phyloP scores from a whole-genome alignment of 1,284 basidiomycete species.

The Mycosarcoma mackinlayi region DNA sequence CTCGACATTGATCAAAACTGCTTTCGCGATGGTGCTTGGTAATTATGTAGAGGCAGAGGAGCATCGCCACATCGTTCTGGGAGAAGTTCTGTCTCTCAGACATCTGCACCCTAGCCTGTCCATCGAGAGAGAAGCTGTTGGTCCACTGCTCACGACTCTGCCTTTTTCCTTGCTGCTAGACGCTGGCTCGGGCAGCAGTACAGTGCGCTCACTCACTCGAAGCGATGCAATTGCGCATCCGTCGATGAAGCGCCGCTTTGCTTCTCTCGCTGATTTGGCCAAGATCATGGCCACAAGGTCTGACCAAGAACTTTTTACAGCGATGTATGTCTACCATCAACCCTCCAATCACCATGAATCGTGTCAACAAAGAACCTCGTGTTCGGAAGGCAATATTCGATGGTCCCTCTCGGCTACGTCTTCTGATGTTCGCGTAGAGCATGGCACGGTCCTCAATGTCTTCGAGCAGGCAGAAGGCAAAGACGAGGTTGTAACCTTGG shows the following conservation, averaged over 20 bases:
- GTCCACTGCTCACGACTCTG: slow-evolving; percentile 15
- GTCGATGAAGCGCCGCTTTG: slow-evolving; percentile 6
- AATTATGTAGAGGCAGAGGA: slow-evolving; percentile 17
- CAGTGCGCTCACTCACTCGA: neutral
- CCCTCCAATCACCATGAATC: neutral
- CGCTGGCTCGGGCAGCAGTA: neutral
- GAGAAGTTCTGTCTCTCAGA: slow-evolving; percentile 14
- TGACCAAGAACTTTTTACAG: slow-evolving; percentile 16
- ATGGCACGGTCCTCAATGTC: slow-evolving; percentile 18
- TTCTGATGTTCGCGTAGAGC: slow-evolving; percentile 17
- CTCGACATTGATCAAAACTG: slow-evolving; percentile 18
- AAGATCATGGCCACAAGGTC: slow-evolving; percentile 11
- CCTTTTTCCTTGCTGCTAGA: slow-evolving; percentile 13
- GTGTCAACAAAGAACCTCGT: neutral
- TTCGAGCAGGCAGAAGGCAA: neutral
- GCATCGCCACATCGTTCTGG: slow-evolving; percentile 7
- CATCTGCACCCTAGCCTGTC: slow-evolving; percentile 11
- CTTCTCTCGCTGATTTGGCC: neutral
- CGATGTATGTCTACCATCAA: slow-evolving; percentile 24
- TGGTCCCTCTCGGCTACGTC: neutral
- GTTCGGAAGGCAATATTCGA: no score
- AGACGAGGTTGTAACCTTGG: slow-evolving; percentile 6
- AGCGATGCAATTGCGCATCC: slow-evolving; percentile 1
- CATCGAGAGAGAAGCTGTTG: slow-evolving; percentile 12
- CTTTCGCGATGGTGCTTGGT: slow-evolving; percentile 11